Evolutionary conservation across 768 basidiomycete species (phyloP), one percentile per base, ranked within the genome.

Genomic region (Termitomyces sp.): DNA sequence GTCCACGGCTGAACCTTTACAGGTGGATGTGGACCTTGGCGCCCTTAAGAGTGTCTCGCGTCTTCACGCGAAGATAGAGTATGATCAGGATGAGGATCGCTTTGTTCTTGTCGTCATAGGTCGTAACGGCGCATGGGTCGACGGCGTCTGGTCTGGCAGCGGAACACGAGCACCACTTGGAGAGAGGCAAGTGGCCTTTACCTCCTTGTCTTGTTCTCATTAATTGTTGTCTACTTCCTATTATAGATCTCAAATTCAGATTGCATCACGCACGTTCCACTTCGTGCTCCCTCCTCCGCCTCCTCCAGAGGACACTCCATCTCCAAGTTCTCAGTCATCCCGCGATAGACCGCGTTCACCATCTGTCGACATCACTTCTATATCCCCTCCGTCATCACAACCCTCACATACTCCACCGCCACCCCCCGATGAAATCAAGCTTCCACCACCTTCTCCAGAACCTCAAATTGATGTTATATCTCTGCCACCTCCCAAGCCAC

Each of bases 101-200:
- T 97, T 95, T 69, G 86, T 92, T 16, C 82, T 99, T 35, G 85
- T 86, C 58, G 95, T 99, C 37, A 81, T 92, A 37, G 97, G 97
- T n/a, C 80, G 97, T 57, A 98, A 99, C 65, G 97, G 97, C 12
- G 95, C 95, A 17, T 98, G 95, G 90, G 94, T 99, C 5, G 95
- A 98, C 62, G 95, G 95, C 31, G 85, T 91, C n/a, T 99, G 95
- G 91, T 87, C 86, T 48, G 90, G 89, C 11, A 87, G 90, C 62
- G 93, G 95, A 16, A 88, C 89, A 59, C 84, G 86, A 59, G 89
- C 94, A n/a, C 83, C 90, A 31, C 76, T 99, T 21, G 79, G 87
- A 37, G 92, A 94, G 69, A 82, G 92, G 96, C 94, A 57, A 51
- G 16, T 34, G 9, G 14, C 12, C 9, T 6, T 25, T 56, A 23